phyloP scores from a whole-genome alignment of 768 basidiomycete species.

The Boletus reticuloceps region DNA sequence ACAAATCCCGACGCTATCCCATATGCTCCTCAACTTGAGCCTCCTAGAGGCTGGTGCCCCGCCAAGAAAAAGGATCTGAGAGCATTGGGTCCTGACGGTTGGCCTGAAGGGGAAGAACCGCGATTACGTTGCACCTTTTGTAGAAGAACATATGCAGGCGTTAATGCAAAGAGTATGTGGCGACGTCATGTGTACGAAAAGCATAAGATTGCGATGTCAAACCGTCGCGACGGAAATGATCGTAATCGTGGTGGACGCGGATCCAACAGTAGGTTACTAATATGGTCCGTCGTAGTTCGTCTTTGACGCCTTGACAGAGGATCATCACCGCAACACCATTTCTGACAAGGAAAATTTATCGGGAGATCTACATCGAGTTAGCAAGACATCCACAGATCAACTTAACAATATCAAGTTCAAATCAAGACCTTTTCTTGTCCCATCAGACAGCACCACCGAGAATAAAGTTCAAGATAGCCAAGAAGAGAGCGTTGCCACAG shows the following conservation, averaged over 20 bases:
- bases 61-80: slow-evolving; percentile 80
- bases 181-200: slow-evolving; percentile 85
- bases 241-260: slow-evolving; percentile 57
- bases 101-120: slow-evolving; percentile 81
- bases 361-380: slow-evolving; percentile 30
- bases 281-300: slow-evolving; percentile 2
- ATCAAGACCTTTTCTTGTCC: slow-evolving; percentile 19
- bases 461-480: slow-evolving; percentile 12
- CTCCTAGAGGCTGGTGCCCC: slow-evolving; percentile 83
- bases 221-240: slow-evolving; percentile 70
- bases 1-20: slow-evolving; percentile 53
- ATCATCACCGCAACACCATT: slow-evolving; percentile 52
- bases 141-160: slow-evolving; percentile 77
- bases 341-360: slow-evolving; percentile 35
- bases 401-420: slow-evolving; percentile 16
- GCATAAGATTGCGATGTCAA: slow-evolving; percentile 88
- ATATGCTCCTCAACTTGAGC: slow-evolving; percentile 77
- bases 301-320: slow-evolving; percentile 43
- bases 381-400: slow-evolving; percentile 22
- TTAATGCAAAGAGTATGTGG: slow-evolving; percentile 93
- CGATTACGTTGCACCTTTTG: slow-evolving; percentile 82
- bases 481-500: slow-evolving; percentile 9
- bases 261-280: slow-evolving; percentile 54
- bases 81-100: slow-evolving; percentile 63
- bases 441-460: slow-evolving; percentile 12